A percentile compares a stretch with the other conserved stretches of the same genome.
Conservation (phyloP, 768 basidiomycete genomes). For the Kwoniella dendrophila region DNA sequence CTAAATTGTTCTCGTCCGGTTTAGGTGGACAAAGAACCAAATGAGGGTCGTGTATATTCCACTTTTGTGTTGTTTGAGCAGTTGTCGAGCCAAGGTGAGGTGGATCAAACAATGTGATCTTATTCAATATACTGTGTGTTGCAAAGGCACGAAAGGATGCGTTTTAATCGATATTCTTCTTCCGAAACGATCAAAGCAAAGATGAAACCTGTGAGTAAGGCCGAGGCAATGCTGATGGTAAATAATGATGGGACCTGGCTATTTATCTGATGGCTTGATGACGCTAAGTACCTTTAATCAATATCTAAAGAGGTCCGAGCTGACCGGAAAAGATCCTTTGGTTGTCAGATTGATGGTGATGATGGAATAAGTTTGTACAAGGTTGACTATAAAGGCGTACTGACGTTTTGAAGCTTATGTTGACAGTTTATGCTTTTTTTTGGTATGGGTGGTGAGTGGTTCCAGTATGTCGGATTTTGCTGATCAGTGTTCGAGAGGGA, state of each 20-base stretch:
- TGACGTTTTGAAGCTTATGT: too few species aligned
- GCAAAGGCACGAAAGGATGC: neutral
- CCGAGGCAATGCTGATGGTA: constrained; percentile 1
- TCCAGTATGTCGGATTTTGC: too few species aligned
- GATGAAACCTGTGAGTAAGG: neutral
- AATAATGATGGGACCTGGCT: neutral
- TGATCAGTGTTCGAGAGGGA: too few species aligned
- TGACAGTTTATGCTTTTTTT: too few species aligned
- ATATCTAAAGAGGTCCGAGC: neutral
- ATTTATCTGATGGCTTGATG: neutral
- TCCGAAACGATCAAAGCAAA: neutral
- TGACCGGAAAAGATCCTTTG: neutral
- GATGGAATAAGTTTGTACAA: neutral
- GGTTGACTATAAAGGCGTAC: too few species aligned
- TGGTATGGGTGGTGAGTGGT: too few species aligned
- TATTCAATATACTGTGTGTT: too few species aligned
- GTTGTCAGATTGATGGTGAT: neutral
- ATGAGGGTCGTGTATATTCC: neutral
- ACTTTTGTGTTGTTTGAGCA: neutral
- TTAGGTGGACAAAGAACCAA: neutral
- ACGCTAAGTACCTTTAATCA: neutral
- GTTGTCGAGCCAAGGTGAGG: neutral
- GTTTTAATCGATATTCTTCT: neutral
- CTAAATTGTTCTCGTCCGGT: neutral
- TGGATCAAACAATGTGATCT: too few species aligned